A percentile compares a stretch with the other conserved stretches of the same genome.
These are phyloP conservation scores for Chloris gayana DNA, from an alignment of 176 grass and related monocot species.

Conservation along the genomic window DNA sequence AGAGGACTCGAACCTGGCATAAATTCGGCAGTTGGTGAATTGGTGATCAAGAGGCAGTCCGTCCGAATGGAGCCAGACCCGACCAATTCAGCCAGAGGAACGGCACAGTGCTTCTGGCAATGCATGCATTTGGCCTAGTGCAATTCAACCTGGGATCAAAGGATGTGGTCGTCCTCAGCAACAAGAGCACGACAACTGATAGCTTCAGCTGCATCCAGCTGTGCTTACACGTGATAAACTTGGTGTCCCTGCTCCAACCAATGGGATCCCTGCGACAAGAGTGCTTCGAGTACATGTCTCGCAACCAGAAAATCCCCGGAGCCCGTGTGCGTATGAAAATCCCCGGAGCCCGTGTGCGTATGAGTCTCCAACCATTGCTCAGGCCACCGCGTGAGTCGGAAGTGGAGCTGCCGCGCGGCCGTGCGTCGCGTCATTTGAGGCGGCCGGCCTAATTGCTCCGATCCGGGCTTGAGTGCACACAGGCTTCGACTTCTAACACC, in stretches of 20 bases:
- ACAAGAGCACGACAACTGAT: not conserved
- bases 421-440: too few species aligned
- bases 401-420: too few species aligned
- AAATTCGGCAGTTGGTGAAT: not conserved
- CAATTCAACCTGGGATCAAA: not conserved
- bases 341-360: too few species aligned
- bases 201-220: not conserved
- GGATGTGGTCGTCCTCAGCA: not conserved
- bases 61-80: not conserved
- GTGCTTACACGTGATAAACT: constrained; percentile 2
- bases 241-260: too few species aligned
- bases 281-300: not conserved
- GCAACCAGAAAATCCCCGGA: too few species aligned
- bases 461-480: too few species aligned
- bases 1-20: not conserved
- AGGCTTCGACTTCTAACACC: too few species aligned
- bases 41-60: not conserved
- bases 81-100: constrained; percentile 10
- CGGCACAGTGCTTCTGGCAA: not conserved
- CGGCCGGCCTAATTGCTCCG: too few species aligned
- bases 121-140: not conserved
- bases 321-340: too few species aligned
- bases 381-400: too few species aligned
- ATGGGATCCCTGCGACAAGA: not conserved
- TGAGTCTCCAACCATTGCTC: too few species aligned